Percentiles rank a stretch among this genome's conserved stretches.
These are phyloP conservation scores for Ceratocystis cubensis DNA, from an alignment of 2,329 filamentous ascomycete species.

Conservation along the genomic window DNA sequence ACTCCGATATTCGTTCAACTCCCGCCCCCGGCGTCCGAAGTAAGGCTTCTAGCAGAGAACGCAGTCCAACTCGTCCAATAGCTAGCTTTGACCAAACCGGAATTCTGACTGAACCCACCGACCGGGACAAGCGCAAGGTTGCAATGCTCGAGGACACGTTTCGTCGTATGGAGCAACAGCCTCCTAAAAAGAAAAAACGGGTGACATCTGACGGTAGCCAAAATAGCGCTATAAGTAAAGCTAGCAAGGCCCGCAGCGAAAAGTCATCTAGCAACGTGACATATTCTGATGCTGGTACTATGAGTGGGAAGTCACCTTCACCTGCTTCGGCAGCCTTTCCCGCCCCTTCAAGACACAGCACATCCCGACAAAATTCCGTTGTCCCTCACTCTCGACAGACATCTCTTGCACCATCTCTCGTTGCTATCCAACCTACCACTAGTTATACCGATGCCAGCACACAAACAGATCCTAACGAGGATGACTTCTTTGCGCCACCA, in stretches of 20 bases:
- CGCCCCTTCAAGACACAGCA: conserved; percentile 25
- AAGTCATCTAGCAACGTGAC: conserved; percentile 24
- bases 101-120: conserved; percentile 51
- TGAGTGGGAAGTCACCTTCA: conserved; percentile 42
- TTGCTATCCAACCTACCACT: neutral
- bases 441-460: conserved; percentile 40
- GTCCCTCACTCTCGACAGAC: conserved; percentile 27
- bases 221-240: conserved; percentile 23
- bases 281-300: conserved; percentile 43
- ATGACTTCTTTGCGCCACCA: conserved; percentile 39
- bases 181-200: conserved; percentile 48
- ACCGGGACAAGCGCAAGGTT: conserved; percentile 55
- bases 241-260: conserved; percentile 6
- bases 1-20: conserved; percentile 40
- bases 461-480: conserved; percentile 44
- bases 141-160: conserved; percentile 53
- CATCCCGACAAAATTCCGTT: conserved; percentile 32
- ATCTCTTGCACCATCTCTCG: conserved; percentile 4
- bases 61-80: conserved; percentile 44
- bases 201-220: conserved; percentile 41
- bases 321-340: conserved; percentile 31
- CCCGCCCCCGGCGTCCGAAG: conserved; percentile 43
- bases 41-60: conserved; percentile 54
- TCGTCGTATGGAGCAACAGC: conserved; percentile 48
- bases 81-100: conserved; percentile 48